A percentile compares a stretch with the other conserved stretches of the same genome.
Conservation (phyloP, 306 rosid species). For the Cucurbita maxima region DNA sequence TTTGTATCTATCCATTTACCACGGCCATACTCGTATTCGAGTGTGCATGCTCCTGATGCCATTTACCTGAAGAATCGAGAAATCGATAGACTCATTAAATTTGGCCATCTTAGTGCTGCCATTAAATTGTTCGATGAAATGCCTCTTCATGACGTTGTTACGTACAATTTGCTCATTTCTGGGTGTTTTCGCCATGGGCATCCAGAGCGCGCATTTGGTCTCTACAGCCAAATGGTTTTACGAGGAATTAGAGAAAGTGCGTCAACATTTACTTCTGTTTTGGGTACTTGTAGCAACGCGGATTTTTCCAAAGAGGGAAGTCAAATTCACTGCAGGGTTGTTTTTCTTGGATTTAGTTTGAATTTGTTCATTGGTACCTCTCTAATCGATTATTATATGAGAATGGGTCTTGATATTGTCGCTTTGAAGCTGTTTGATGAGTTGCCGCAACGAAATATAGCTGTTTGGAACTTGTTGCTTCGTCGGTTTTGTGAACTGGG, state of each 20-base stretch:
- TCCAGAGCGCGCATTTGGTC: slow-evolving; percentile 23
- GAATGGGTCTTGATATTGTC: slow-evolving; percentile 16
- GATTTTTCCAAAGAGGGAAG: slow-evolving; percentile 34
- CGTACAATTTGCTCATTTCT: slow-evolving; percentile 57
- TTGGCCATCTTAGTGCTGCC: slow-evolving; percentile 30
- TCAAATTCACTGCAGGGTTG: slow-evolving; percentile 63
- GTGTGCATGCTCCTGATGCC: slow-evolving; percentile 5
- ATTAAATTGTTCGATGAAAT: slow-evolving; percentile 34
- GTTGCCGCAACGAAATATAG: slow-evolving; percentile 41
- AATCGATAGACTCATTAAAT: slow-evolving; percentile 23
- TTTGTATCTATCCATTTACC: slow-evolving; percentile 3
- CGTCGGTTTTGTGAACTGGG: slow-evolving; percentile 49
- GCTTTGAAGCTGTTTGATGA: slow-evolving; percentile 64
- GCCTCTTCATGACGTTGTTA: slow-evolving; percentile 45
- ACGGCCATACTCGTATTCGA: slow-evolving; percentile 8
- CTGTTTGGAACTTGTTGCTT: slow-evolving; percentile 43
- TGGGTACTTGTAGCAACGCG: slow-evolving; percentile 29
- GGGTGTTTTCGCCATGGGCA: slow-evolving; percentile 23
- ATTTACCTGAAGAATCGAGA: slow-evolving; percentile 37
- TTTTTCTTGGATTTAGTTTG: slow-evolving; percentile 35
- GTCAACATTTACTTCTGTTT: slow-evolving; percentile 39
- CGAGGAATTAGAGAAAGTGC: slow-evolving; percentile 37
- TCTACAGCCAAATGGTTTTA: slow-evolving; percentile 46
- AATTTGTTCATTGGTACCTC: slow-evolving; percentile 49
- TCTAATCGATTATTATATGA: slow-evolving; percentile 38